phyloP scores from a whole-genome alignment of 2,329 filamentous ascomycete species.

The Coleophoma crateriformis region DNA sequence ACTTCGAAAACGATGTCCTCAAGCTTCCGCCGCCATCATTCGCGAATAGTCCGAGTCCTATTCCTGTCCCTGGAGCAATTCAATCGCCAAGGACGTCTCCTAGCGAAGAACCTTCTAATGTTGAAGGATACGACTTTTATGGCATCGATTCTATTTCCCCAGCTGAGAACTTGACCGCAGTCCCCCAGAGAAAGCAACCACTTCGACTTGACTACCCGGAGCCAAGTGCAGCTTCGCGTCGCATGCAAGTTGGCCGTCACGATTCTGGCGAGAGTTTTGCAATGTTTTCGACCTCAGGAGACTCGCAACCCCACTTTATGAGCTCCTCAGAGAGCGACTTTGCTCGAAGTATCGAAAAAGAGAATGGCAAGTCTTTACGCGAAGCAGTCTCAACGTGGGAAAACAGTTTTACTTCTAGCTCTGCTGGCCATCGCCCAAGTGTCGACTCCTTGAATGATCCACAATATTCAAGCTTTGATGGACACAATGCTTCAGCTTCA shows the following conservation, averaged over 20 bases:
- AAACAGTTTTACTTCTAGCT: constrained; percentile 17
- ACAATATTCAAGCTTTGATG: constrained; percentile 9
- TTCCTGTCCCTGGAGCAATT: constrained; percentile 18
- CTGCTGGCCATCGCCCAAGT: constrained; percentile 13
- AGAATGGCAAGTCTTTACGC: constrained; percentile 10
- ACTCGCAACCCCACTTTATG: constrained; percentile 33
- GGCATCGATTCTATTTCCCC: constrained; percentile 47
- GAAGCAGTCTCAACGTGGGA: constrained; percentile 22
- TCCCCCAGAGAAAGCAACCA: constrained; percentile 32
- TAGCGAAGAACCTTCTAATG: constrained; percentile 14
- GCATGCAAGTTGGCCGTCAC: constrained; percentile 34
- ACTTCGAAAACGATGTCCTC: constrained; percentile 26
- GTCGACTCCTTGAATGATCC: constrained; percentile 11
- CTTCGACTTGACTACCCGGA: constrained; percentile 27
- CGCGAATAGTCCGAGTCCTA: constrained; percentile 17
- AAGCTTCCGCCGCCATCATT: constrained; percentile 19
- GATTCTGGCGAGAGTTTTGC: constrained; percentile 56
- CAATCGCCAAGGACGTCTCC: constrained; percentile 1
- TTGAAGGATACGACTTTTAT: constrained; percentile 61
- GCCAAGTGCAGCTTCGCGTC: constrained; percentile 5
- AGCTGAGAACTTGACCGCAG: constrained; percentile 45
- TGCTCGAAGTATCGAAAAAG: constrained; percentile 11
- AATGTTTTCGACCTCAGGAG: constrained; percentile 53
- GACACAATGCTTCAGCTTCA: constrained; percentile 5
- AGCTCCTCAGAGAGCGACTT: constrained; percentile 28